A percentile compares a stretch with the other conserved stretches of the same genome.
phyloP scores from a whole-genome alignment of 1,284 basidiomycete genomes.

The Cutaneotrichosporon cutaneum region DNA sequence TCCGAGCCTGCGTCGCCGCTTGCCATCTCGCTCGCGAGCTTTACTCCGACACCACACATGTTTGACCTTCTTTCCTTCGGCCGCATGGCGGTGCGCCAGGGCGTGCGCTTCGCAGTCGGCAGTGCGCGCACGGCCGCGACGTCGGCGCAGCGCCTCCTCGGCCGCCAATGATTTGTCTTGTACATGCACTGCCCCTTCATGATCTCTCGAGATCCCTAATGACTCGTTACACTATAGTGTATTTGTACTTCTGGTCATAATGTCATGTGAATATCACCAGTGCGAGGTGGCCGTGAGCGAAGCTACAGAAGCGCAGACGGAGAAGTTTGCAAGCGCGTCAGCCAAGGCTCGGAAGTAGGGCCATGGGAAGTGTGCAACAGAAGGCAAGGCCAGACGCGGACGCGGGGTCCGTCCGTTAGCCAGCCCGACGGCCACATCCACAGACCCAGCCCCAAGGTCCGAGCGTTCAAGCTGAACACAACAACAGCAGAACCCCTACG shows the following conservation, averaged over 20 bases:
- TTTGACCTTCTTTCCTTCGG: conserved; percentile 50
- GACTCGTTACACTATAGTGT: conserved; percentile 10
- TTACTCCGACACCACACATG: conserved; percentile 44
- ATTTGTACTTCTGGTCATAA: conserved; percentile 12
- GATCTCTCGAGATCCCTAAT: conserved; percentile 8
- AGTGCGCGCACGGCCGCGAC: conserved; percentile 12
- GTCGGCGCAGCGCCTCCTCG: conserved; percentile 12
- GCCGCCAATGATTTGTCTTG: background rate
- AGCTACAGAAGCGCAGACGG: background rate
- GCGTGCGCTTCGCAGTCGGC: conserved; percentile 28
- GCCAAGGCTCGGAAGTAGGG: background rate
- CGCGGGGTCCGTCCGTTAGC: no score
- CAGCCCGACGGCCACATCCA: no score
- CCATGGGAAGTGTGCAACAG: background rate
- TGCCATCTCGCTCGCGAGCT: conserved; percentile 37
- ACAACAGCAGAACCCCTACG: no score
- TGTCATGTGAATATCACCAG: conserved; percentile 8
- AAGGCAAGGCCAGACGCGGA: background rate
- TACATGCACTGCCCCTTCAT: background rate
- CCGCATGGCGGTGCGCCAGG: conserved; percentile 36
- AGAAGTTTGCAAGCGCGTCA: background rate
- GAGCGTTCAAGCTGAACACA: background rate
- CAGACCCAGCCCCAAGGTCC: background rate
- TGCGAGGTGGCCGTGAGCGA: background rate
- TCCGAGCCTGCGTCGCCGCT: conserved; percentile 37